Conservation (phyloP, 768 basidiomycete species). For the Hygrocybe punicea region DNA sequence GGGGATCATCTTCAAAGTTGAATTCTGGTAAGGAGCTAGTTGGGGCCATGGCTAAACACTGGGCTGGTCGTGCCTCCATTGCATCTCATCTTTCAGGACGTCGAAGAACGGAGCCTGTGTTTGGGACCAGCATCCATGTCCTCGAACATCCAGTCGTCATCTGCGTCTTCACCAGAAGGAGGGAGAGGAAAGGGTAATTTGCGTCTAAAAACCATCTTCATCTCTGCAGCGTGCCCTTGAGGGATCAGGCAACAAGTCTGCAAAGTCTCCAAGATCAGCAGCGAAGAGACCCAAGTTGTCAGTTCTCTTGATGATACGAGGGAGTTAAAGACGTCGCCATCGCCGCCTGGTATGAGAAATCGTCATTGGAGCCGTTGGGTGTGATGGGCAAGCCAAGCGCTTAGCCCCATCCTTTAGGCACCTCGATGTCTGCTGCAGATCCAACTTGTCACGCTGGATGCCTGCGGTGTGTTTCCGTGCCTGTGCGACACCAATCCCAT, state of each 20-base stretch:
- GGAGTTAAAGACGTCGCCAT: slow-evolving; percentile 61
- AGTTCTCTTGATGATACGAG: slow-evolving; percentile 58
- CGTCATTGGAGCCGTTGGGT: slow-evolving; percentile 50
- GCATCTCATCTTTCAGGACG: slow-evolving; percentile 46
- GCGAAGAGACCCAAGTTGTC: slow-evolving; percentile 42
- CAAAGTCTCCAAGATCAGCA: slow-evolving; percentile 44
- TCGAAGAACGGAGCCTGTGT: too few species aligned
- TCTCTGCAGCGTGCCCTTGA: slow-evolving; percentile 72
- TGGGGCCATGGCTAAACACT: slow-evolving; percentile 59
- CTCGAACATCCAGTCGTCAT: slow-evolving; percentile 47
- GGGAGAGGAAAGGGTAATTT: too few species aligned
- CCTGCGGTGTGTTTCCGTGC: slow-evolving; percentile 85
- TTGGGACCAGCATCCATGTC: slow-evolving; percentile 44
- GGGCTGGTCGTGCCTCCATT: slow-evolving; percentile 55
- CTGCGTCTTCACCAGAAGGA: slow-evolving; percentile 40
- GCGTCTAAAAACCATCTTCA: slow-evolving; percentile 60
- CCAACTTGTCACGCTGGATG: slow-evolving; percentile 87
- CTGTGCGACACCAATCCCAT: slow-evolving; percentile 92
- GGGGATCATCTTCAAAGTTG: slow-evolving; percentile 38
- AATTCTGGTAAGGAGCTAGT: slow-evolving; percentile 48
- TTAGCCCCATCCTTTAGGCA: slow-evolving; percentile 65
- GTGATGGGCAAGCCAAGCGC: slow-evolving; percentile 69
- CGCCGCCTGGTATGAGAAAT: slow-evolving; percentile 63
- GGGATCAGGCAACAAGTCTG: slow-evolving; percentile 59
- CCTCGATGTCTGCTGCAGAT: slow-evolving; percentile 80